These are phyloP conservation scores for Aspergillus quadricinctus DNA, from an alignment of 2,329 filamentous ascomycete genomes.

Conservation along the genomic window DNA sequence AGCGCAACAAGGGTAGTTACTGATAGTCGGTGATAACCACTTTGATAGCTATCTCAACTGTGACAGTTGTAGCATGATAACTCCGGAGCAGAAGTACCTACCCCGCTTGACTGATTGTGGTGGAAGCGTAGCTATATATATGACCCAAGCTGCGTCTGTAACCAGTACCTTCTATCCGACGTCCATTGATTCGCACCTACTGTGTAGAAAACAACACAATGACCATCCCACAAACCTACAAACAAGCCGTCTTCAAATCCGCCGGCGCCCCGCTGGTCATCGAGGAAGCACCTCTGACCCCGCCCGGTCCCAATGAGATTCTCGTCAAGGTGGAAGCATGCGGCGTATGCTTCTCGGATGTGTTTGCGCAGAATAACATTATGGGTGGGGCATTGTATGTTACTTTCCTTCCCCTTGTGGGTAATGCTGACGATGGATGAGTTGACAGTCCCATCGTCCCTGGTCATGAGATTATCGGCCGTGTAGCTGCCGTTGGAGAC, in stretches of 20 bases:
- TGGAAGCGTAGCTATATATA: too few relatives aligned
- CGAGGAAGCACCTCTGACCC: slow-evolving; percentile 55
- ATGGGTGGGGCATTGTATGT: slow-evolving; percentile 51
- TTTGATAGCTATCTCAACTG: too few relatives aligned
- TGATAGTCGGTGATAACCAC: too few relatives aligned
- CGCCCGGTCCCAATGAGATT: slow-evolving; percentile 53
- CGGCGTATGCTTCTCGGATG: slow-evolving; percentile 66
- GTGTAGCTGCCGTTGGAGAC: slow-evolving; percentile 58
- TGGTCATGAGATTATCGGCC: slow-evolving; percentile 69
- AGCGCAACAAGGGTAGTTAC: too few relatives aligned
- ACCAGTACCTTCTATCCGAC: too few relatives aligned
- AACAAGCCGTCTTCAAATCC: slow-evolving; percentile 58
- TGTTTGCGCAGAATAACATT: slow-evolving; percentile 43
- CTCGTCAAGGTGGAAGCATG: slow-evolving; percentile 69
- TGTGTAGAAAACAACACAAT: too few relatives aligned
- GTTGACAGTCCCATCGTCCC: slow-evolving; percentile 52
- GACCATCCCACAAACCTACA: slow-evolving; percentile 61
- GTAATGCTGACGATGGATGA: neutral
- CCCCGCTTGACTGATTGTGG: too few relatives aligned
- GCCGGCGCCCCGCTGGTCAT: slow-evolving; percentile 52
- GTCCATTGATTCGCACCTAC: too few relatives aligned
- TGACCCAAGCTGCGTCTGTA: too few relatives aligned
- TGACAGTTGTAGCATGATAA: too few relatives aligned
- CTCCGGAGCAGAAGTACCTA: too few relatives aligned
- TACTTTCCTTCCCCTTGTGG: neutral